Base-by-base conservation (phyloP, 331 rosid species). In the Quercus tomentella region DNA sequence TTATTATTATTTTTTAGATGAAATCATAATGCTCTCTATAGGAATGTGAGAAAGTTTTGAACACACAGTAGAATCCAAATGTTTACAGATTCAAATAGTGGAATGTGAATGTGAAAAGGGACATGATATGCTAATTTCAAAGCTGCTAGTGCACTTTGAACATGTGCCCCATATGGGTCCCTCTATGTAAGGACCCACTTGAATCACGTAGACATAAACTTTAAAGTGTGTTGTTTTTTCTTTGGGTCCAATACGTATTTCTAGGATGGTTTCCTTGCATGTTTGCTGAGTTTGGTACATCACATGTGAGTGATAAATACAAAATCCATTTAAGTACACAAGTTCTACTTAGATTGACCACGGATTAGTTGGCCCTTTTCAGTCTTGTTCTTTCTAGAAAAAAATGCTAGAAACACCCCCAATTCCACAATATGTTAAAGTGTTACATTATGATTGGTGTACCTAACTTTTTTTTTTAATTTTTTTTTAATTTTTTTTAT, bases 11-110 rank as follows among this genome's bases (percentile, higher is more conserved):
- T 8, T 0, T 37, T 41, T 8, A 8, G 45, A 41, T 41, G 45
- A 41, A 82, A 88, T 86, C 85, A 88, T 84, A 71, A 25, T 76
- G 79, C 30, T 78, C 56, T 80, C 35, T 76, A 80, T 86, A 74
- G 91, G 86, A 81, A 86, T 71, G 80, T 60, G 91, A 77, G 88
- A 84, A 87, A 87, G 86, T 74, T 25, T 56, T 17, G 22, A 41
- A 41, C 12, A 41, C 12, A 62, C 20, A 2, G 78, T 11, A 31
- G 25, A 56, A 52, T 54, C 18, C 61, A 45, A 55, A 66, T n/a
- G 35, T 30, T 69, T 20, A 67, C 22, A 22, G 65, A 58, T 3
- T 6, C 41, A 28, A 55, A 49, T 65, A 25, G 68, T n/a, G 55
- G 54, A 33, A 22, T 31, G 51, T 31, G 74, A 52, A 14, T 49